phyloP scores from a whole-genome alignment of 2,329 filamentous ascomycete species.

The Colletotrichum endophyticum region DNA sequence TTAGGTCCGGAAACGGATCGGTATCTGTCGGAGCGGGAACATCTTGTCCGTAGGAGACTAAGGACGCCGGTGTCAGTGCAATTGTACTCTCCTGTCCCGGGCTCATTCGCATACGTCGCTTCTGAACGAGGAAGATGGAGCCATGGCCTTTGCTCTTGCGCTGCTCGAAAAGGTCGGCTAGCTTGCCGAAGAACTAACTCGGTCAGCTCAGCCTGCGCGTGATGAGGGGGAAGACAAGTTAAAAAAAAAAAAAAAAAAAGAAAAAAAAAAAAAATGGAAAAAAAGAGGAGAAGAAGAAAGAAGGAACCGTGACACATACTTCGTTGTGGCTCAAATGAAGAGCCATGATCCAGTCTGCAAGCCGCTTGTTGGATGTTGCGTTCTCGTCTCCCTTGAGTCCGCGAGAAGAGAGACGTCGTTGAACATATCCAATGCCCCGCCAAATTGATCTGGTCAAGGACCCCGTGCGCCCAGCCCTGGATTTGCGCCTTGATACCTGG shows the following conservation, averaged over 20 bases:
- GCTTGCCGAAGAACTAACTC: constrained; percentile 74
- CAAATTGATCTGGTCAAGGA: neutral
- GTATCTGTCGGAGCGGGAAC: constrained; percentile 42
- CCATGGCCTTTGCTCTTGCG: constrained; percentile 74
- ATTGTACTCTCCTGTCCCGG: neutral
- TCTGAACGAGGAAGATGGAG: constrained; percentile 77
- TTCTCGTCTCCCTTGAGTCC: neutral
- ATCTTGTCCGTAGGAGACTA: constrained; percentile 51
- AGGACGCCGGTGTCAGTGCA: neutral
- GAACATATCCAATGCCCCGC: neutral
- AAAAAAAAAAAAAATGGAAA: neutral
- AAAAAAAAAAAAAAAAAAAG: too few relatives aligned
- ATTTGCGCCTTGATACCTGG: neutral
- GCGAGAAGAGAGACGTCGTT: neutral
- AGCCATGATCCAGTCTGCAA: constrained; percentile 33
- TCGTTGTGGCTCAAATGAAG: constrained; percentile 65
- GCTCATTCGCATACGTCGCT: constrained; percentile 63
- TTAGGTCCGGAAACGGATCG: constrained; percentile 64
- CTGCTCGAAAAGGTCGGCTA: constrained; percentile 70
- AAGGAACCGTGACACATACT: constrained; percentile 41
- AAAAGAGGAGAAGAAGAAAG: too few relatives aligned
- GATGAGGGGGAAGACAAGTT: neutral
- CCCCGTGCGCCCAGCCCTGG: neutral
- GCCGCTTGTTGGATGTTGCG: neutral
- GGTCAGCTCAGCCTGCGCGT: neutral